A percentile compares a stretch with the other conserved stretches of the same genome.
These are phyloP conservation scores for Dianthus caryophyllus DNA, from an alignment of 148 eudicot genomes.

Conservation along the genomic window DNA sequence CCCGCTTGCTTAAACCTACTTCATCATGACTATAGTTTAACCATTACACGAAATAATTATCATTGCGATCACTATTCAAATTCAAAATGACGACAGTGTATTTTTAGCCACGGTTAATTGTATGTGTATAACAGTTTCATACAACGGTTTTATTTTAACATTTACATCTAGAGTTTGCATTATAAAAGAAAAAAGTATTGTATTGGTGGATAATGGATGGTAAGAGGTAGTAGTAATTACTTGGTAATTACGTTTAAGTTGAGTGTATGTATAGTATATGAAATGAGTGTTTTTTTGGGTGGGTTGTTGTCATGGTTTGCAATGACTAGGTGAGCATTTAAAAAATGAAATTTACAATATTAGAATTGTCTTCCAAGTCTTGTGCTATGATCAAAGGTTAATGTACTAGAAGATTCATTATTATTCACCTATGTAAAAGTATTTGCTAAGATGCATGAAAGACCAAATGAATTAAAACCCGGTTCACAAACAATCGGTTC, in stretches of 20 bases:
- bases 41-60: no score
- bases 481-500: no score
- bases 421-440: neutral
- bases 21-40: no score
- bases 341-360: constrained; percentile 11
- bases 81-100: no score
- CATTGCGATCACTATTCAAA: no score
- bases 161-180: neutral
- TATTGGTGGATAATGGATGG: constrained; percentile 7
- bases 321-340: constrained; percentile 11
- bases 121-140: no score
- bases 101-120: no score
- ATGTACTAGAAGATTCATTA: neutral
- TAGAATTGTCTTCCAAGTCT: constrained; percentile 6
- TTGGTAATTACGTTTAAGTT: constrained; percentile 3
- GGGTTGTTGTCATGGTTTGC: constrained; percentile 23
- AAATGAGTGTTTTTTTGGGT: constrained; percentile 25
- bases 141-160: no score
- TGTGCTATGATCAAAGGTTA: neutral
- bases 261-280: constrained; percentile 1
- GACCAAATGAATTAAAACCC: no score
- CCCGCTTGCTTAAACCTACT: no score
- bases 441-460: no score
- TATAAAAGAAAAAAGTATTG: neutral
- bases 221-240: constrained; percentile 1